phyloP scores from a whole-genome alignment of 2,329 filamentous ascomycete species.

The Penicillium aurantiogriseum region DNA sequence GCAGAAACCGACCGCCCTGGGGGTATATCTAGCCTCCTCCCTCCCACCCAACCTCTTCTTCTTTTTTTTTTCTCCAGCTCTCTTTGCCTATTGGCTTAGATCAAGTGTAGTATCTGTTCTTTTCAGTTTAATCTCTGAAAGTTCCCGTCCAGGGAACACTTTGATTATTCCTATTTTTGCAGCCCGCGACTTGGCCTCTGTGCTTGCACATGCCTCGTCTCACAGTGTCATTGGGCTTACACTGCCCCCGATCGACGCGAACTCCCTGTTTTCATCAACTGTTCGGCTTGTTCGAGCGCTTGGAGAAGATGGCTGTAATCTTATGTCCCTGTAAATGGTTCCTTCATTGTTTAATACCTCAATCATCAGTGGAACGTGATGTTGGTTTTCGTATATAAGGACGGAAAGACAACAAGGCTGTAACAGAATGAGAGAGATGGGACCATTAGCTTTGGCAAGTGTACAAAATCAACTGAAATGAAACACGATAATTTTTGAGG shows the following conservation, averaged over 20 bases:
- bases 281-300: not conserved
- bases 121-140: too few relatives aligned
- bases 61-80: not conserved
- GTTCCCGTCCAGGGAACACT: too few relatives aligned
- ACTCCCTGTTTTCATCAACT: not conserved
- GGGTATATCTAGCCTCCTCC: not conserved
- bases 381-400: not conserved
- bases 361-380: too few relatives aligned
- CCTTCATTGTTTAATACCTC: rapidly evolving
- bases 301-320: not conserved
- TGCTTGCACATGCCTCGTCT: not conserved
- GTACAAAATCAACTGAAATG: not conserved
- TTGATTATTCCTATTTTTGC: too few relatives aligned
- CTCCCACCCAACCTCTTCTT: not conserved
- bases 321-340: too few relatives aligned
- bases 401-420: not conserved
- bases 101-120: too few relatives aligned
- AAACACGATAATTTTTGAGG: not conserved
- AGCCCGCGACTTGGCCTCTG: too few relatives aligned
- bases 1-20: not conserved
- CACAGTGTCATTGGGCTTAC: not conserved
- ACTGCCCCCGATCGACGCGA: not conserved
- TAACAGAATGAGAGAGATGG: not conserved
- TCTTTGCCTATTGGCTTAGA: not conserved
- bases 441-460: not conserved